These are phyloP conservation scores for Fusarium redolens DNA, from an alignment of 2,329 filamentous ascomycete genomes.

Conservation along the genomic window DNA sequence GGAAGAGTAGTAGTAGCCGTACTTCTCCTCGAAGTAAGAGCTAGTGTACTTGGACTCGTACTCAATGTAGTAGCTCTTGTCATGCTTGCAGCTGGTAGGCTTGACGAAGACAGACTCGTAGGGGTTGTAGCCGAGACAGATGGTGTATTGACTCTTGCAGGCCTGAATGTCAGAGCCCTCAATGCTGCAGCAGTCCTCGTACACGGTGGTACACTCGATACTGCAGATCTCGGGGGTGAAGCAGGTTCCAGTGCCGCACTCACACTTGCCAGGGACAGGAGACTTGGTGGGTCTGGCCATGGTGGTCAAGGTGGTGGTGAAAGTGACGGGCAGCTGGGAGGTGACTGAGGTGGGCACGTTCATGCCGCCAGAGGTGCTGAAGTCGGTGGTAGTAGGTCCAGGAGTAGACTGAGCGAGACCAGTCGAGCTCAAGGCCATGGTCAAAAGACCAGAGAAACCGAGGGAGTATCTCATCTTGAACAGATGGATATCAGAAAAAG, in stretches of 20 bases:
- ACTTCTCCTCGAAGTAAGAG: conserved; percentile 16
- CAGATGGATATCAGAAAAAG: background rate
- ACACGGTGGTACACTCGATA: conserved; percentile 25
- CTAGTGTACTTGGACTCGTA: conserved; percentile 22
- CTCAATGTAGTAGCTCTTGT: conserved; percentile 24
- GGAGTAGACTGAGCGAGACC: conserved; percentile 14
- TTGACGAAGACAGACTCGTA: conserved; percentile 4
- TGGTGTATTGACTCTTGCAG: conserved; percentile 21
- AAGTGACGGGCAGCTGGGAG: background rate
- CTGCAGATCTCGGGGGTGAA: conserved; percentile 24
- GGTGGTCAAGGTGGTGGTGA: conserved; percentile 19
- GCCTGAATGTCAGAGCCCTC: conserved; percentile 3
- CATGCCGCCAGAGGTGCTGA: conserved; percentile 5
- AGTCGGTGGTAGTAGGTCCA: background rate
- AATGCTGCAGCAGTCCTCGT: conserved; percentile 20
- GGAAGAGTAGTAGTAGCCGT: conserved; percentile 8
- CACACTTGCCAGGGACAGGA: conserved; percentile 2
- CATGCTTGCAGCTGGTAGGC: conserved; percentile 29
- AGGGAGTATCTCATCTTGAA: conserved; percentile 37
- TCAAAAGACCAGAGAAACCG: conserved; percentile 34
- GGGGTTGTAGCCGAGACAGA: conserved; percentile 33
- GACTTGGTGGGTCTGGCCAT: conserved; percentile 11
- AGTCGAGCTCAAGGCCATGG: conserved; percentile 26
- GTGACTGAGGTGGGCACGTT: conserved; percentile 20
- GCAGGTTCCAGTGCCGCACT: conserved; percentile 9